phyloP scores from a whole-genome alignment of 164 flowering plant species.

The Annona cherimola region DNA sequence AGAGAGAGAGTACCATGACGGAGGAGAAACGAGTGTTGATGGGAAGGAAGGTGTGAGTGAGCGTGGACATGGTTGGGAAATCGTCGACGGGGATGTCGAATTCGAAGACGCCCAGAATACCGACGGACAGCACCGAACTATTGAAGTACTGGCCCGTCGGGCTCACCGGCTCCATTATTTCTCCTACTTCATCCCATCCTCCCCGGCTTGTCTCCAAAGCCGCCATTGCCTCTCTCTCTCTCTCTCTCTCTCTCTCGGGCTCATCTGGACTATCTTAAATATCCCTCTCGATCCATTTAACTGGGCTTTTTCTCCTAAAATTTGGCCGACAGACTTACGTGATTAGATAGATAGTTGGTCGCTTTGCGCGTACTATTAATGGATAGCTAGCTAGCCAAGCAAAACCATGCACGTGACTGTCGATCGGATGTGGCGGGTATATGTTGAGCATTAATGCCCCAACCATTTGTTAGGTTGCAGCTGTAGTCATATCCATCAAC shows the following conservation, averaged over 20 bases:
- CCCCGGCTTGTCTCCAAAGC: not conserved
- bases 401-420: too few species aligned
- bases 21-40: slow-evolving; percentile 63
- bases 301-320: too few species aligned
- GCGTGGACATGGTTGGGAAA: slow-evolving; percentile 16
- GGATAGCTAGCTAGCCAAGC: too few species aligned
- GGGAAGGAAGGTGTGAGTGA: slow-evolving; percentile 42
- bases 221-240: not conserved
- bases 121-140: slow-evolving; percentile 33
- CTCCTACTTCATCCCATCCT: slow-evolving; percentile 11
- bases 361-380: too few species aligned
- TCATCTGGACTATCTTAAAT: not conserved
- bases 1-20: slow-evolving; percentile 36
- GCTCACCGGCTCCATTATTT: slow-evolving; percentile 34
- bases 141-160: slow-evolving; percentile 53
- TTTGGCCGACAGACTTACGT: too few species aligned
- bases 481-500: too few species aligned
- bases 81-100: slow-evolving; percentile 37
- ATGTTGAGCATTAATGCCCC: too few species aligned
- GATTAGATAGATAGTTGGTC: too few species aligned
- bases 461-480: too few species aligned
- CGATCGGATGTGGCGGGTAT: too few species aligned
- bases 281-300: not conserved
- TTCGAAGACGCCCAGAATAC: slow-evolving; percentile 39
- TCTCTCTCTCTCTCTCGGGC: not conserved